A percentile compares a stretch with the other conserved stretches of the same genome.
phyloP scores from a whole-genome alignment of 768 basidiomycete species.

The Macrolepiota albuminosa region DNA sequence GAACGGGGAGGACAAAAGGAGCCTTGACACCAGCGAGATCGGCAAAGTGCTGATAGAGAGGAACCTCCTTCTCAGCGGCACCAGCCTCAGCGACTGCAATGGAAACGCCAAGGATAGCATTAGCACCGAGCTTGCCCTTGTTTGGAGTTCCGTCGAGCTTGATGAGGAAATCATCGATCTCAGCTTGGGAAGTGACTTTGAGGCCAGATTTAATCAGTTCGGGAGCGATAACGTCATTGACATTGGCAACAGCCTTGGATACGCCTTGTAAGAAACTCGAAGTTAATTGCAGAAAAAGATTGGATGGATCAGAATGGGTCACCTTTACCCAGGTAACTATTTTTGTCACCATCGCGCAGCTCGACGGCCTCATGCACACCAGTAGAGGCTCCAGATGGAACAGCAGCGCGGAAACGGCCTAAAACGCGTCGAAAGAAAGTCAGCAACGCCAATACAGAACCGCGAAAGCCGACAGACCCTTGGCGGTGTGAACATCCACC shows the following conservation, averaged over 20 bases:
- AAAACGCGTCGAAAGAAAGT: slow-evolving; percentile 13
- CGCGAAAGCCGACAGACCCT: slow-evolving; percentile 47
- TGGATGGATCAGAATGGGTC: slow-evolving; percentile 11
- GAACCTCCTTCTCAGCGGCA: slow-evolving; percentile 91
- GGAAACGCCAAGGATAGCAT: slow-evolving; percentile 97
- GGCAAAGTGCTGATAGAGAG: slow-evolving; percentile 95
- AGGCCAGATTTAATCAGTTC: slow-evolving; percentile 81
- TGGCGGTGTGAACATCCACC: slow-evolving; percentile 83
- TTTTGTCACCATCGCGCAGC: slow-evolving; percentile 95
- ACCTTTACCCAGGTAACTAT: slow-evolving; percentile 95
- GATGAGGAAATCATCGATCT: slow-evolving; percentile 97
- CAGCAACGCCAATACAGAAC: not conserved
- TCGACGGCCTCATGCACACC: slow-evolving; percentile 98
- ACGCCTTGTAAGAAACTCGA: slow-evolving; percentile 57
- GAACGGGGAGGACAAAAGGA: slow-evolving; percentile 88
- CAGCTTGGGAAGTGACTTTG: slow-evolving; percentile 86
- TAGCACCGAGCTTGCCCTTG: slow-evolving; percentile 99
- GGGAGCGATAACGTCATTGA: slow-evolving; percentile 89
- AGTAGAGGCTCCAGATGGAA: slow-evolving; percentile 98
- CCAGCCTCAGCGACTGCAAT: slow-evolving; percentile 93
- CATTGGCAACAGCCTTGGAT: slow-evolving; percentile 87
- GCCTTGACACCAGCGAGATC: slow-evolving; percentile 93
- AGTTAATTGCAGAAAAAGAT: slow-evolving; percentile 3
- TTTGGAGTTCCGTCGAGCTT: slow-evolving; percentile 96
- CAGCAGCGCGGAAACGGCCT: slow-evolving; percentile 93